These are phyloP conservation scores for Sporisorium scitamineum DNA, from an alignment of 1,284 basidiomycete species.

Conservation along the genomic window DNA sequence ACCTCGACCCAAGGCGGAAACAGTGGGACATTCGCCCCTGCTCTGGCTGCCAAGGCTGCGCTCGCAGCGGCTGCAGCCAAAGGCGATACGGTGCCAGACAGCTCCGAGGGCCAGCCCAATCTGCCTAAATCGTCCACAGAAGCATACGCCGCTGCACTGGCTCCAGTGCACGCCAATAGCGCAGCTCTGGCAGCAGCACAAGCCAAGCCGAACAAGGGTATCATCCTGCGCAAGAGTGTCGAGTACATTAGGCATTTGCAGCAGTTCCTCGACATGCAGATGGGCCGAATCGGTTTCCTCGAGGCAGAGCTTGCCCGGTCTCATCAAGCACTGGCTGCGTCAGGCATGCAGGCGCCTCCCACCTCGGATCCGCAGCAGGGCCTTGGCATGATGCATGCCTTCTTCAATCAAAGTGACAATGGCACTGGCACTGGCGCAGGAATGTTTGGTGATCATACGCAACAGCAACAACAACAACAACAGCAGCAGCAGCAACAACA, in stretches of 20 bases:
- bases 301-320: slow-evolving; percentile 54
- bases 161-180: slow-evolving; percentile 57
- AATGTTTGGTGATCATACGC: slow-evolving; percentile 21
- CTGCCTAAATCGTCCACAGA: slow-evolving; percentile 49
- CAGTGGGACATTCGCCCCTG: slow-evolving; percentile 52
- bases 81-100: slow-evolving; percentile 22
- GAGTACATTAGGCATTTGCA: slow-evolving; percentile 67
- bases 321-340: slow-evolving; percentile 44
- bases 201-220: slow-evolving; percentile 68
- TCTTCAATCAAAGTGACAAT: slow-evolving; percentile 28
- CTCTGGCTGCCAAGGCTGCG: slow-evolving; percentile 51
- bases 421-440: slow-evolving; percentile 1
- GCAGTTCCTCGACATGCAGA: slow-evolving; percentile 65
- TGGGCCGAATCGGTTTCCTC: slow-evolving; percentile 57
- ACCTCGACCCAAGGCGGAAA: slow-evolving; percentile 61
- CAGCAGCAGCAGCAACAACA: slow-evolving; percentile 17
- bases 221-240: slow-evolving; percentile 67
- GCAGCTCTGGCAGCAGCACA: slow-evolving; percentile 61
- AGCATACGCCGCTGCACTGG: slow-evolving; percentile 54
- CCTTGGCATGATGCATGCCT: slow-evolving; percentile 50
- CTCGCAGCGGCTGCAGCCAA: slow-evolving; percentile 43
- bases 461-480: slow-evolving; percentile 29
- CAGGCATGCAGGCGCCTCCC: slow-evolving; percentile 48
- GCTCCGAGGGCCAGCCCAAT: slow-evolving; percentile 16
- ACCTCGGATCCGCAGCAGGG: slow-evolving; percentile 49